Conservation (phyloP, 306 rosid species). For the Malus domestica region DNA sequence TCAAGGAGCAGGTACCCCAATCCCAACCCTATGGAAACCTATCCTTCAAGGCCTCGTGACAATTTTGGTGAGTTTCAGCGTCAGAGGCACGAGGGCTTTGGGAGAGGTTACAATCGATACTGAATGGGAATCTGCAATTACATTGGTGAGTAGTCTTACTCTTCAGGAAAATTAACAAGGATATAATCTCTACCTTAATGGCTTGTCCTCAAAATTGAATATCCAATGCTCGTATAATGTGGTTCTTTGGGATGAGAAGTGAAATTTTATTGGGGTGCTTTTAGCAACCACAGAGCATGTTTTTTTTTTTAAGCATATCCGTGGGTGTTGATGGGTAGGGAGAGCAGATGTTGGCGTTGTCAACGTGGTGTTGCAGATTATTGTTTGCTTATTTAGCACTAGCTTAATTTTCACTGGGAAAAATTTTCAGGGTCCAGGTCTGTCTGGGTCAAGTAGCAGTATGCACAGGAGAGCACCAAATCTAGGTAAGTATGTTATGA, state of each 20-base stretch:
- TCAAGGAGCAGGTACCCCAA: constrained; percentile 71
- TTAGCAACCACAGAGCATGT: constrained; percentile 6
- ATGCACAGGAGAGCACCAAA: constrained; percentile 41
- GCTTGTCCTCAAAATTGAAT: constrained; percentile 19
- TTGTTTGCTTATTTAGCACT: constrained; percentile 22
- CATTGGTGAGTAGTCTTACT: constrained; percentile 67
- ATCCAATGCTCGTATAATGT: constrained; percentile 14
- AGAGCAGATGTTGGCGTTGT: constrained; percentile 14
- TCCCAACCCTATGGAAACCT: constrained; percentile 35
- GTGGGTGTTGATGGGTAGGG: constrained; percentile 21
- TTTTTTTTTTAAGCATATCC: constrained; percentile 9
- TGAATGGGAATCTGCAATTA: constrained; percentile 39
- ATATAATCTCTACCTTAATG: constrained; percentile 7
- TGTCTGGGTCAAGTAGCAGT: constrained; percentile 39
- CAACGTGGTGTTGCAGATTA: constrained; percentile 21
- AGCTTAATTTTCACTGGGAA: constrained; percentile 58
- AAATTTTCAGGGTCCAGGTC: constrained; percentile 64
- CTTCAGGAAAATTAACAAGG: constrained; percentile 25
- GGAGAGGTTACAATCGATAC: constrained; percentile 73
- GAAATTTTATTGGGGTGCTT: constrained; percentile 7
- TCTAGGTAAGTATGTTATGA: constrained; percentile 49
- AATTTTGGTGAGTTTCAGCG: constrained; percentile 66
- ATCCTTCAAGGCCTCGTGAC: constrained; percentile 64
- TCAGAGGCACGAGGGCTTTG: constrained; percentile 69
- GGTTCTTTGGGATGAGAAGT: constrained; percentile 13